These are phyloP conservation scores for Fusarium humuli DNA, from an alignment of 2,329 filamentous ascomycete genomes.

Conservation along the genomic window DNA sequence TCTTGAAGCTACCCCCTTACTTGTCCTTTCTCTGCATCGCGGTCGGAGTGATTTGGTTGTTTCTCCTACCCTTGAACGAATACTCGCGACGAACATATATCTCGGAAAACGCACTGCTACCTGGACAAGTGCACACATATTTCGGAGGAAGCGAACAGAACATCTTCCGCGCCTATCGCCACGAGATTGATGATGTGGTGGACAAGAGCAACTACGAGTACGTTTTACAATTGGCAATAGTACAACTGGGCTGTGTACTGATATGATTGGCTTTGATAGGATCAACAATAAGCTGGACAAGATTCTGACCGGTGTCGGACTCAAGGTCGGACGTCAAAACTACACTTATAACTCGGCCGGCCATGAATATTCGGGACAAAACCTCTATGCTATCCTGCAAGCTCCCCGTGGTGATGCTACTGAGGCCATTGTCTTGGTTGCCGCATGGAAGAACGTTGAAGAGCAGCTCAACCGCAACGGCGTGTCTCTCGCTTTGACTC, in stretches of 20 bases:
- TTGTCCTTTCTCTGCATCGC: slow-evolving; percentile 86
- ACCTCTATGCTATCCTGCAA: slow-evolving; percentile 92
- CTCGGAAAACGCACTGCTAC: slow-evolving; percentile 94
- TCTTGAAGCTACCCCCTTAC: slow-evolving; percentile 87
- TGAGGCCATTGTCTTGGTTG: slow-evolving; percentile 93
- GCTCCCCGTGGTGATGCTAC: slow-evolving; percentile 96
- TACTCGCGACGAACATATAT: slow-evolving; percentile 96
- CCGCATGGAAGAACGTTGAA: slow-evolving; percentile 86
- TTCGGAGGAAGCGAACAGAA: slow-evolving; percentile 97
- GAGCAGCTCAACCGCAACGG: slow-evolving; percentile 86
- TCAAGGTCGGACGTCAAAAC: slow-evolving; percentile 89
- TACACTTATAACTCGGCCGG: slow-evolving; percentile 88
- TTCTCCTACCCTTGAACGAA: slow-evolving; percentile 87
- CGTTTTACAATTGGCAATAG: slow-evolving; percentile 33
- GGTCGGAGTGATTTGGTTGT: slow-evolving; percentile 88
- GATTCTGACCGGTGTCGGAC: slow-evolving; percentile 80
- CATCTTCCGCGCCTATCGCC: slow-evolving; percentile 88
- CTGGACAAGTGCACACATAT: slow-evolving; percentile 97
- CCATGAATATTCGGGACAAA: slow-evolving; percentile 80
- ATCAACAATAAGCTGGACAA: slow-evolving; percentile 78
- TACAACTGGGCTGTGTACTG: not conserved
- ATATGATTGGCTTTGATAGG: slow-evolving; percentile 48
- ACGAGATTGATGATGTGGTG: slow-evolving; percentile 78
- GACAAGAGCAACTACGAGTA: slow-evolving; percentile 66
- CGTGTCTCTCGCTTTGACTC: slow-evolving; percentile 84